phyloP scores from a whole-genome alignment of 2,329 filamentous ascomycete genomes.

The Fusarium sp. region DNA sequence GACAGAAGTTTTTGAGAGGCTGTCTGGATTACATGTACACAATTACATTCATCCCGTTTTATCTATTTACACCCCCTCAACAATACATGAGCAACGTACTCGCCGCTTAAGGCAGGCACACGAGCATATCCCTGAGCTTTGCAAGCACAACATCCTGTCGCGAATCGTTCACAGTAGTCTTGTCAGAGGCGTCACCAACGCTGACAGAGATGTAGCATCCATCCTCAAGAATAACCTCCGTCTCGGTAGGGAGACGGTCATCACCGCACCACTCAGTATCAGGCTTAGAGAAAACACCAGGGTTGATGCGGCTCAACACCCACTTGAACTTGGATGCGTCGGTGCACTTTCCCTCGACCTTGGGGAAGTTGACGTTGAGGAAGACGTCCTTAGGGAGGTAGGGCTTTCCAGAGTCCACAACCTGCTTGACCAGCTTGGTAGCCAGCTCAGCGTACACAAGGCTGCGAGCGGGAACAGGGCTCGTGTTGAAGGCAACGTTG shows the following conservation, averaged over 20 bases:
- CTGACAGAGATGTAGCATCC: constrained; percentile 74
- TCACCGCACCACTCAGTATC: constrained; percentile 71
- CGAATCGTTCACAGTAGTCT: constrained; percentile 61
- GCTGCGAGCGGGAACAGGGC: constrained; percentile 65
- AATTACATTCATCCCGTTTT: not conserved
- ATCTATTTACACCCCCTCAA: not conserved
- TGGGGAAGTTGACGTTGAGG: constrained; percentile 78
- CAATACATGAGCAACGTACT: not conserved
- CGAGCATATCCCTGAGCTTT: constrained; percentile 49
- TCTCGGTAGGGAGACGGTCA: constrained; percentile 69
- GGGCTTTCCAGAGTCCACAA: constrained; percentile 68
- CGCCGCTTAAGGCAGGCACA: constrained; percentile 38
- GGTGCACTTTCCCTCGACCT: constrained; percentile 63
- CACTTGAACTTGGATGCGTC: constrained; percentile 69
- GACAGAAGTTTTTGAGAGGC: no score
- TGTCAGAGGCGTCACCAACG: constrained; percentile 69
- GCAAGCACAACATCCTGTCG: constrained; percentile 47
- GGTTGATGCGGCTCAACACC: constrained; percentile 72
- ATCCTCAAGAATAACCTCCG: constrained; percentile 59
- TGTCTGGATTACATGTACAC: not conserved
- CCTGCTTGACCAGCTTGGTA: constrained; percentile 65
- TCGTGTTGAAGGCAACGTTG: constrained; percentile 65
- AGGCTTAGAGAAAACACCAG: constrained; percentile 61
- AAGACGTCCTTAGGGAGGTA: constrained; percentile 72
- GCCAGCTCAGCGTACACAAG: constrained; percentile 74